Evolutionary conservation across 371 early-diverging fungal species (phyloP), one percentile per base, ranked within the genome.

Genomic region (Syncephalastrum monosporum): DNA sequence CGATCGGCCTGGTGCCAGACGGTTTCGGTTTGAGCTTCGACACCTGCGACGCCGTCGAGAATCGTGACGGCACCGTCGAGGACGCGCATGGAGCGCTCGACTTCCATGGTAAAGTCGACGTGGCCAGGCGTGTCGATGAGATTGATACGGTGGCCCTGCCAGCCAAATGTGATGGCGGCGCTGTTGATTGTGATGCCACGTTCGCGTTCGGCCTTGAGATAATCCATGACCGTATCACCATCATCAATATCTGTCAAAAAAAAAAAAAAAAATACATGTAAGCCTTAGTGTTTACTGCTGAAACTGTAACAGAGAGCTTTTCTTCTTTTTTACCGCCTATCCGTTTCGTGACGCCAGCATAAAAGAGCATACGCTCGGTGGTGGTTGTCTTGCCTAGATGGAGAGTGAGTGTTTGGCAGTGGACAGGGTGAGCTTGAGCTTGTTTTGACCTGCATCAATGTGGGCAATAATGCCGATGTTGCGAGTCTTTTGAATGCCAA

Each of bases 381-480:
- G 94, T 94, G 1, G 98, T 98, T 13, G 98, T 98, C 68, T 98
- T 97, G 48, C 91, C 92, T 74, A 48, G n/a, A 42, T 15, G 16
- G 33, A 25, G 15, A 2, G 43, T 25, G 23, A 38, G 14, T 10
- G 46, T 51, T 27, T 10, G 17, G 10, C 17, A 5, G 14, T 38
- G 13, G 24, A 61, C 21, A 17, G 17, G 33, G 6, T 16, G 3
- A 17, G 24, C 44, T 38, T 16, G 3, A 17, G 24, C 44, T 38
- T 43, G 14, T 21, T 19, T 27, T 48, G 21, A 72, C 92, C 92
- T 15, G 97, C 98, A 72, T 98, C 98, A 59, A 98, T 96, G 60
- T 98, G 98, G 1, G 98, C 98, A 57, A 97, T 94, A 46, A 97
- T 97, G 7, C 97, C 98, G 59, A 97, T 85, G 63, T 97, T 97